phyloP scores from a whole-genome alignment of 768 basidiomycete genomes.

The Lentinula guzmanii region DNA sequence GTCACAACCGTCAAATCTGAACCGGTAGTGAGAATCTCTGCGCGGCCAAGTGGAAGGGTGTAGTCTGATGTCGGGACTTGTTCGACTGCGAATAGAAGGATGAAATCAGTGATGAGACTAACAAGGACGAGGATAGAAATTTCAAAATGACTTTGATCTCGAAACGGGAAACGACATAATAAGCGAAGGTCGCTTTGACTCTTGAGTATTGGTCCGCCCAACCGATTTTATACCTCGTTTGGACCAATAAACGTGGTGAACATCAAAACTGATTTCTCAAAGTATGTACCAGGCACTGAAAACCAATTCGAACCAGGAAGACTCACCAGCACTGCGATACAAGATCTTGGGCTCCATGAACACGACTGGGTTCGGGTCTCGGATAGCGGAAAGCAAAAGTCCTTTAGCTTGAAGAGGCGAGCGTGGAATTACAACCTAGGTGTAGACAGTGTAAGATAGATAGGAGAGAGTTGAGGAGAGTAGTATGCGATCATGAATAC shows the following conservation, averaged over 20 bases:
- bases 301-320: neutral
- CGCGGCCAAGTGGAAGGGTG: slow-evolving; percentile 73
- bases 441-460: slow-evolving; percentile 8
- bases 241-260: too few relatives aligned
- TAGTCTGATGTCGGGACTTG: slow-evolving; percentile 91
- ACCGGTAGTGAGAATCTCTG: slow-evolving; percentile 70
- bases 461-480: too few relatives aligned
- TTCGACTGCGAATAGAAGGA: slow-evolving; percentile 49
- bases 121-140: neutral
- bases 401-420: slow-evolving; percentile 97
- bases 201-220: too few relatives aligned
- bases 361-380: slow-evolving; percentile 90
- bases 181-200: too few relatives aligned
- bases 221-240: too few relatives aligned
- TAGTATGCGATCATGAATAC: too few relatives aligned
- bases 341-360: slow-evolving; percentile 95
- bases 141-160: neutral
- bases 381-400: slow-evolving; percentile 75
- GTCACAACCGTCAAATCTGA: slow-evolving; percentile 84
- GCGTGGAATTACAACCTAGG: slow-evolving; percentile 80
- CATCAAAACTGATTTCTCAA: too few relatives aligned
- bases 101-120: neutral
- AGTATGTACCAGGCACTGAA: too few relatives aligned
- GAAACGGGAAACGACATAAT: neutral
- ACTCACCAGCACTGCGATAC: slow-evolving; percentile 78